Evolutionary conservation across 2,329 filamentous ascomycete genomes (phyloP), one percentile per base, ranked within the genome.

Genomic region (Claviceps sp.): DNA sequence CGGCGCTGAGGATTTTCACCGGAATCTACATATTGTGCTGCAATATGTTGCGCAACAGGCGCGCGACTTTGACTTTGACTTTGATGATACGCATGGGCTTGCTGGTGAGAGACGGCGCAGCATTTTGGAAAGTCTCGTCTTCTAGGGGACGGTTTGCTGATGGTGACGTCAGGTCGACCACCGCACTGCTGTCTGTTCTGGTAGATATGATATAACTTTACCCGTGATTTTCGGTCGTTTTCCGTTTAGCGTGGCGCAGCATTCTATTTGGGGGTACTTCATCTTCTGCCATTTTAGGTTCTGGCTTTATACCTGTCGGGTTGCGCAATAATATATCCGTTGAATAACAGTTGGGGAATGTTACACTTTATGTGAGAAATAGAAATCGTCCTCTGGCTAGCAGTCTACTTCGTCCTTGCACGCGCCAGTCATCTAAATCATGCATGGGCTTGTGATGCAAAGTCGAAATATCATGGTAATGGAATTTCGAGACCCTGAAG

Each of bases 11-110:
- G 53, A 40, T 37, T 45, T 61, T 18, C 54, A 55, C 9, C 48
- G 45, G 2, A 56, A 61, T 48, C 45, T 63, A 16, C 52, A 54
- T 5, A 54, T 54, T 16, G 53, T 60, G 7, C 45, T 62, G 11
- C 55, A 53, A 37, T 61, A 56, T 38, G 52, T 62, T 14, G 55
- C 54, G 16, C 43, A 54, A 8, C 60, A 62, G 50, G 54, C 57
- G 20, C 49, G 52, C 8, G 49, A 53, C n/a, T 44, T 20, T 16
- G 38, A n/a, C 2, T 16, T 40, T 18, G 38, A n/a, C 2, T 16
- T 40, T 30, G 42, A 52, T 22, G 42, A 37, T 22, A 26, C 14
- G 34, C 30, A 44, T 24, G 14, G 26, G 7, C 44, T 20, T 30
- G 49, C 45, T 14, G 49, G 40, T 6, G 52, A 54, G 24, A 38